Conservation (phyloP, 192 early-diverging fungal species). For the Coemansia sp. region DNA sequence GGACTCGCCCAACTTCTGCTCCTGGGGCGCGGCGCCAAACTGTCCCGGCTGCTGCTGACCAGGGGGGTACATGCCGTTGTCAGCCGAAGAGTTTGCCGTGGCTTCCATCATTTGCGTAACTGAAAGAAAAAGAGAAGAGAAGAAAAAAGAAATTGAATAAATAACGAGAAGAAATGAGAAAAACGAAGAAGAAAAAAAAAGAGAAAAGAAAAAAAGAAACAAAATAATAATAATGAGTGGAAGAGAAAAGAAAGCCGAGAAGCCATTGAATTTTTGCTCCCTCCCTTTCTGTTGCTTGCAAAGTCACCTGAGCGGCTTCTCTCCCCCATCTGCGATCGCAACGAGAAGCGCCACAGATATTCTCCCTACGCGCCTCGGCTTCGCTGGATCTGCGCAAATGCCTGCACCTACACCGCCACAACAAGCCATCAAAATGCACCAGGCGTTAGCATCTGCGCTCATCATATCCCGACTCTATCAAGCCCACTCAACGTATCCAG, state of each 20-base stretch:
- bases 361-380: background rate
- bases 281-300: background rate
- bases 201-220: background rate
- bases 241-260: background rate
- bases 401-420: slow-evolving; percentile 36
- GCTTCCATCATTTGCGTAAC: slow-evolving; percentile 43
- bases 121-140: slow-evolving; percentile 5
- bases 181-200: slow-evolving; percentile 19
- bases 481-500: background rate
- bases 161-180: slow-evolving; percentile 15
- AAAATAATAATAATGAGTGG: slow-evolving; percentile 8
- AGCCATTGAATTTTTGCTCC: background rate
- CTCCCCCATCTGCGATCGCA: slow-evolving; percentile 4
- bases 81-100: slow-evolving; percentile 19
- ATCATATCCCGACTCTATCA: background rate
- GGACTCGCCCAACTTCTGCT: slow-evolving; percentile 28
- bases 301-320: slow-evolving; percentile 1
- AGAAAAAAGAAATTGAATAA: slow-evolving; percentile 10
- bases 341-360: background rate
- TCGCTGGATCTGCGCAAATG: slow-evolving; percentile 36
- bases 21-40: slow-evolving; percentile 20
- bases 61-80: slow-evolving; percentile 32
- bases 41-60: slow-evolving; percentile 45
- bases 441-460: background rate
- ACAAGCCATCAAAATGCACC: background rate